Evolutionary conservation across 495 filamentous ascomycete genomes (phyloP).

Genomic region (Ramalina peruviana): DNA sequence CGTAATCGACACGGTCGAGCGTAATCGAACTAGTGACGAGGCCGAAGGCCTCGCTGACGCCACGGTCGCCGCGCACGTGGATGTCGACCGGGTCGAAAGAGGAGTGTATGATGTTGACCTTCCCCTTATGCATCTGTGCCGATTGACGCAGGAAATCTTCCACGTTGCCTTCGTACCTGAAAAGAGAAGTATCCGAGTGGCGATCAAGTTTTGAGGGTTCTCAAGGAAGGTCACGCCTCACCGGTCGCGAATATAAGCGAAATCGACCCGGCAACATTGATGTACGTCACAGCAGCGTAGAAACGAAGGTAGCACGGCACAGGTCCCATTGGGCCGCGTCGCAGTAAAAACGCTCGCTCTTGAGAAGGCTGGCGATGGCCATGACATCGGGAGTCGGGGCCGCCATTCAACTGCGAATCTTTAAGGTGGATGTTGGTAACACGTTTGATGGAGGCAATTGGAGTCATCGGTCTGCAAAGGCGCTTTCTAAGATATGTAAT

Average conservation of each 20-base stretch:
- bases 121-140: neutral
- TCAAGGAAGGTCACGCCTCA: neutral
- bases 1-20: neutral
- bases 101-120: constrained; percentile 1
- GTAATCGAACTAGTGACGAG: neutral
- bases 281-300: neutral
- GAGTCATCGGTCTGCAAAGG: no score
- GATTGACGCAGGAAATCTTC: constrained; percentile 1
- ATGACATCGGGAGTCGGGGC: neutral
- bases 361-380: constrained; percentile 2
- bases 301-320: neutral
- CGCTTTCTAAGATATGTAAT: no score
- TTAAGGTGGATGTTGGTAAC: no score
- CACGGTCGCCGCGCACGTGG: constrained; percentile 1
- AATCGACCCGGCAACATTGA: constrained; percentile 1
- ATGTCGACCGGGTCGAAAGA: constrained; percentile 2
- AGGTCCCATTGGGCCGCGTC: constrained; percentile 1
- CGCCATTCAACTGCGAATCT: neutral
- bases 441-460: no score
- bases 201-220: neutral
- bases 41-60: constrained; percentile 1
- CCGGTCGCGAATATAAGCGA: no score
- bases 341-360: constrained; percentile 2
- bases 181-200: neutral
- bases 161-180: constrained; percentile 1